phyloP scores from a whole-genome alignment of 495 filamentous ascomycete species.

The Penicillium fimorum region DNA sequence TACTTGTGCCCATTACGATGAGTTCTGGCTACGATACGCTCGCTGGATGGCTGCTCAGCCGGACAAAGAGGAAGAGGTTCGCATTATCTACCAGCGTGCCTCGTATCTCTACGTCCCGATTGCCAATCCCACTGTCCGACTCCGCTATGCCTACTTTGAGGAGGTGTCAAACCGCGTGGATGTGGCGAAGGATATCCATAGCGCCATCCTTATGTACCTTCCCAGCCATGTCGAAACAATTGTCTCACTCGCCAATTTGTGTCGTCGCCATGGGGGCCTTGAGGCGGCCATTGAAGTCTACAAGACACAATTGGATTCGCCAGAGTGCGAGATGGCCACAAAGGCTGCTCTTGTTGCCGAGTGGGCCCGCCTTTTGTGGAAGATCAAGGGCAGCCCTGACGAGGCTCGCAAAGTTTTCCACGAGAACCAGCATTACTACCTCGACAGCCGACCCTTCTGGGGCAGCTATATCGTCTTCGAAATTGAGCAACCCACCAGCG shows the following conservation, averaged over 20 bases:
- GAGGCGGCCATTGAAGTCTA: slow-evolving; percentile 86
- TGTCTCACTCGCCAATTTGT: slow-evolving; percentile 81
- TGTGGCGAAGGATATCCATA: slow-evolving; percentile 78
- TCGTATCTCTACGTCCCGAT: slow-evolving; percentile 83
- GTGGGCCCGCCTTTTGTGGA: slow-evolving; percentile 89
- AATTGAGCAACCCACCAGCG: slow-evolving; percentile 76
- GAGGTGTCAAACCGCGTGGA: slow-evolving; percentile 75
- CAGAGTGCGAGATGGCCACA: slow-evolving; percentile 68
- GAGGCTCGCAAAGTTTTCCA: slow-evolving; percentile 85
- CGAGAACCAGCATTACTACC: slow-evolving; percentile 79
- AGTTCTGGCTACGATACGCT: slow-evolving; percentile 97
- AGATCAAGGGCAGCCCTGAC: slow-evolving; percentile 78
- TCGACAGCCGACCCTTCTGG: slow-evolving; percentile 91
- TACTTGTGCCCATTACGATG: slow-evolving; percentile 90
- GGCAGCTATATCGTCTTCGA: slow-evolving; percentile 86
- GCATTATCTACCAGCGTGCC: slow-evolving; percentile 90
- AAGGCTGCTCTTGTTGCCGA: slow-evolving; percentile 86
- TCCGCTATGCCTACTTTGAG: slow-evolving; percentile 94
- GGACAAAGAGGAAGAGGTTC: slow-evolving; percentile 84
- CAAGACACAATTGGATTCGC: slow-evolving; percentile 72
- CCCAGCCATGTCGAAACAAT: slow-evolving; percentile 87
- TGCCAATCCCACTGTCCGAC: slow-evolving; percentile 69
- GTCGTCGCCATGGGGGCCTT: slow-evolving; percentile 78
- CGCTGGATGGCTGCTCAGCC: slow-evolving; percentile 89
- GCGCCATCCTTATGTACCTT: slow-evolving; percentile 66